phyloP scores from a whole-genome alignment of 2,329 filamentous ascomycete genomes.

The Xylaria sp. region DNA sequence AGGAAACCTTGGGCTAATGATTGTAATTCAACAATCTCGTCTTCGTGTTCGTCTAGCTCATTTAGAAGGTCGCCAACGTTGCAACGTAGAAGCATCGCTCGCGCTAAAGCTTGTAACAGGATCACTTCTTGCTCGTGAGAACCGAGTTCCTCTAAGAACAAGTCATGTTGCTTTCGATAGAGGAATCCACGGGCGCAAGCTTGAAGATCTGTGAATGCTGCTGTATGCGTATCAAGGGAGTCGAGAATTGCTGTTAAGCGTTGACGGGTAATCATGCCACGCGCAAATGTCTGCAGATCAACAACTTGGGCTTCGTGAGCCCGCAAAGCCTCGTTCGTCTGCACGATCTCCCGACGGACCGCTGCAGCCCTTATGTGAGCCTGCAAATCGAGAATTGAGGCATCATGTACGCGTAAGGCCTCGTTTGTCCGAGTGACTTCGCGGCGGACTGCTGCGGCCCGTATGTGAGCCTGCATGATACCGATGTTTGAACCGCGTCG shows the following conservation, averaged over 20 bases:
- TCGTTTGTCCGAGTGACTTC: constrained; percentile 61
- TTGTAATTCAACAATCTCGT: constrained; percentile 79
- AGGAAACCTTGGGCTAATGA: constrained; percentile 77
- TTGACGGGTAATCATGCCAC: constrained; percentile 70
- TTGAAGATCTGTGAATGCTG: constrained; percentile 72
- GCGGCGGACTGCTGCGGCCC: constrained; percentile 66
- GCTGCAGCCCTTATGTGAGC: constrained; percentile 65
- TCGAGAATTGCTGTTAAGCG: constrained; percentile 61
- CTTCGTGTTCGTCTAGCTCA: constrained; percentile 85
- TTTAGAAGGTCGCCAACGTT: constrained; percentile 78
- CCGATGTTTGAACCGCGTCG: constrained; percentile 57
- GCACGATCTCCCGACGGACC: constrained; percentile 62
- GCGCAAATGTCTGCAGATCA: constrained; percentile 66
- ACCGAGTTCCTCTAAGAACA: constrained; percentile 75
- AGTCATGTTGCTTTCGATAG: constrained; percentile 68
- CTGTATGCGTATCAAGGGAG: constrained; percentile 67
- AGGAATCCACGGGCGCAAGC: constrained; percentile 73
- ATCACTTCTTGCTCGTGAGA: constrained; percentile 74
- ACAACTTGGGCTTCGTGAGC: constrained; percentile 56
- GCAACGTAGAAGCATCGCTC: constrained; percentile 82
- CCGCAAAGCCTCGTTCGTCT: constrained; percentile 59
- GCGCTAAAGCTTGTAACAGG: constrained; percentile 77
- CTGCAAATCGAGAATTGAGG: constrained; percentile 55
- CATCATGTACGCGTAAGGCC: constrained; percentile 55
- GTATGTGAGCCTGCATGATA: constrained; percentile 54